These are phyloP conservation scores for Paraglomus brasilianum DNA, from an alignment of 192 early-diverging fungal genomes.

Conservation along the genomic window DNA sequence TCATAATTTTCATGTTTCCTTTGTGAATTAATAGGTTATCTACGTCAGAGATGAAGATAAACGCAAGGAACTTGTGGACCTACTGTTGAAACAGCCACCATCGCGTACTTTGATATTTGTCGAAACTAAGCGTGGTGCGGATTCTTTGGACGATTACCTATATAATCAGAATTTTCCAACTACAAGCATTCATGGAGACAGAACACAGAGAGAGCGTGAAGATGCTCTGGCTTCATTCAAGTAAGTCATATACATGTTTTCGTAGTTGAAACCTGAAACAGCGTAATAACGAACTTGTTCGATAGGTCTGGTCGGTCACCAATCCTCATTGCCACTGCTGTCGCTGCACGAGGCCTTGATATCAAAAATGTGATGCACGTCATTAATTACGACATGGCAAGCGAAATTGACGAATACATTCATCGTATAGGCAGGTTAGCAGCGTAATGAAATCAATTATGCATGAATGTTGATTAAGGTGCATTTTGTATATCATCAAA, in stretches of 20 bases:
- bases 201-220: constrained; percentile 78
- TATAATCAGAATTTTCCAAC: constrained; percentile 69
- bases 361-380: constrained; percentile 87
- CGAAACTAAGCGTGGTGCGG: constrained; percentile 78
- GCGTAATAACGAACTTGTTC: not conserved
- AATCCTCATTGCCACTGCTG: constrained; percentile 87
- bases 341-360: constrained; percentile 87
- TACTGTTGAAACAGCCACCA: constrained; percentile 49
- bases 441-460: not conserved
- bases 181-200: constrained; percentile 84
- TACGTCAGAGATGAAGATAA: constrained; percentile 66
- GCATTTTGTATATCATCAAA: not conserved
- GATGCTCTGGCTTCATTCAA: constrained; percentile 71
- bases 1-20: not conserved
- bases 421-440: constrained; percentile 75
- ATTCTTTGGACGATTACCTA: constrained; percentile 71
- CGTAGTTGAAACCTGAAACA: too few species aligned
- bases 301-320: constrained; percentile 45
- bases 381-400: constrained; percentile 81
- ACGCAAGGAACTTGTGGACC: constrained; percentile 49
- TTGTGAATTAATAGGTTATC: constrained; percentile 44
- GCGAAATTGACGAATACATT: constrained; percentile 83
- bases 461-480: not conserved
- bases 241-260: constrained; percentile 11
- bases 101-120: constrained; percentile 79